Conservation (phyloP, 495 filamentous ascomycete species). For the Penicillium desertorum region DNA sequence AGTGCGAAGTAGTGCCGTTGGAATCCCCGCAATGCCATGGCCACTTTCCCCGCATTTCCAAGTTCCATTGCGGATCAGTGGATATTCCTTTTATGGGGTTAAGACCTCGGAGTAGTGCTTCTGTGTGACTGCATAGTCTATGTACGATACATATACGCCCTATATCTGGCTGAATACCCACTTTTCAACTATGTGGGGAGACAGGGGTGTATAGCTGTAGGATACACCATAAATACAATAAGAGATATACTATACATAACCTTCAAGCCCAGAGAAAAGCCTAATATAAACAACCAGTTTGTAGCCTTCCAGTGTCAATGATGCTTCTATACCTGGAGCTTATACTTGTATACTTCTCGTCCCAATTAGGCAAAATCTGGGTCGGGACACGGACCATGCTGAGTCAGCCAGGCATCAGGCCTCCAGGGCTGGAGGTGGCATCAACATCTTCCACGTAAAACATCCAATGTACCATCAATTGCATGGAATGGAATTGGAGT, state of each 20-base stretch:
- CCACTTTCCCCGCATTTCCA: background rate
- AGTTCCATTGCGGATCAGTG: background rate
- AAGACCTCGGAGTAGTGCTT: background rate
- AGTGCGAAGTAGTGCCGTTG: no score
- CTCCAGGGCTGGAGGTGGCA: background rate
- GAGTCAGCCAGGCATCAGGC: background rate
- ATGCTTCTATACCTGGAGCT: background rate
- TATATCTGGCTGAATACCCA: no score
- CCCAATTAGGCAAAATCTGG: background rate
- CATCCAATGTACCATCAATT: background rate
- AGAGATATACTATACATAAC: background rate
- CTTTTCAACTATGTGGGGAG: no score
- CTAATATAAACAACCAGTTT: background rate
- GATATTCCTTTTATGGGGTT: background rate
- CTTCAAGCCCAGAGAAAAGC: no score
- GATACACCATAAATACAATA: background rate
- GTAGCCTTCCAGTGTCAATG: background rate
- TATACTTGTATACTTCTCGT: background rate
- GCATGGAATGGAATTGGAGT: background rate
- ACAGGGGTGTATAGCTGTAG: background rate
- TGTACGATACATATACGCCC: no score
- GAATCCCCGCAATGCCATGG: constrained; percentile 1
- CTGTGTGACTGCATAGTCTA: no score
- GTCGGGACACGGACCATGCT: background rate
- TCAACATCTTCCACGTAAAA: background rate